Evolutionary conservation across 345 rosid genomes (phyloP).

Genomic region (Durio zibethinus): DNA sequence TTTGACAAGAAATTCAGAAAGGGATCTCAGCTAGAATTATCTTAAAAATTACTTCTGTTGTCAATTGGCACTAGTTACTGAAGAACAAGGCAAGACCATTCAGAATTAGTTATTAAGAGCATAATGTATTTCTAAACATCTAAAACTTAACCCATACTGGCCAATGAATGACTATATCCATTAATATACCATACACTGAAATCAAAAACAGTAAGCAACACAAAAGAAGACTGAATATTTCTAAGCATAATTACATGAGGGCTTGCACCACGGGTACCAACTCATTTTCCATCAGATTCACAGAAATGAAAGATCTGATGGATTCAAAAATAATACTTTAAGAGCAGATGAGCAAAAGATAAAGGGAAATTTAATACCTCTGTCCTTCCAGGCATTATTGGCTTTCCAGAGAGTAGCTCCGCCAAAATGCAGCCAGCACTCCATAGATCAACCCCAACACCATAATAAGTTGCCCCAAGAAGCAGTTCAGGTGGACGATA

Average conservation of each 20-base stretch:
- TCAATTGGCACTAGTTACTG: neutral
- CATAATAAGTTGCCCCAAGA: slow-evolving; percentile 78
- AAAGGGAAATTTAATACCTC: slow-evolving; percentile 47
- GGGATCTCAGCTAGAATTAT: neutral
- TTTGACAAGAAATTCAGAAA: neutral
- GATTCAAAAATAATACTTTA: neutral
- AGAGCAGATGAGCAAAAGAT: neutral
- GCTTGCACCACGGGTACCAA: neutral
- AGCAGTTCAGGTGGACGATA: slow-evolving; percentile 94
- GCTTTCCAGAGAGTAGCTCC: slow-evolving; percentile 80
- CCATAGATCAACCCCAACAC: slow-evolving; percentile 84
- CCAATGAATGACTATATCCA: neutral
- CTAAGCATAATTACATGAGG: neutral
- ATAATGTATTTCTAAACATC: neutral
- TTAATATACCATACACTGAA: neutral
- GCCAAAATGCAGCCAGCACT: slow-evolving; percentile 96
- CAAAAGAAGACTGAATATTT: slow-evolving; percentile 9
- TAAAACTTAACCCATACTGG: neutral
- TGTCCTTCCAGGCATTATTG: slow-evolving; percentile 87
- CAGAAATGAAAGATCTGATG: neutral
- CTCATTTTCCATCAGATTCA: neutral
- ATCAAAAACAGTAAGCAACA: slow-evolving; percentile 7
- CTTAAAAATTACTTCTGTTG: neutral
- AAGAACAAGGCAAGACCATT: neutral
- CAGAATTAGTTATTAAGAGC: neutral